These are phyloP conservation scores for Tuber aestivum DNA, from an alignment of 495 filamentous ascomycete species.

Conservation along the genomic window DNA sequence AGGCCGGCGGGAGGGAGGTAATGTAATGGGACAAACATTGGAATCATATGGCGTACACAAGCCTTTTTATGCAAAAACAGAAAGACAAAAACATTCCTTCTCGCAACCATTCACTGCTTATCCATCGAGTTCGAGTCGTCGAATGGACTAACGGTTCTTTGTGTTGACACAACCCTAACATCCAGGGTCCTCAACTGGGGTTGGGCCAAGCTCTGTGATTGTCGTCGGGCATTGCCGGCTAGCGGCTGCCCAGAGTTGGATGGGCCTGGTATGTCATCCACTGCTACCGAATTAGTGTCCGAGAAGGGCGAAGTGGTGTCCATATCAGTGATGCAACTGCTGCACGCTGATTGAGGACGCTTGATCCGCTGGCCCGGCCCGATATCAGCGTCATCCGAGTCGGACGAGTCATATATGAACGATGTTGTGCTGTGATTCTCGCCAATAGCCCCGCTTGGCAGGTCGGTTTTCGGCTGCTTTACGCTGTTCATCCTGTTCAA, in stretches of 20 bases:
- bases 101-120: background rate
- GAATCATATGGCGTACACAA: background rate
- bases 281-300: slow-evolving; percentile 32
- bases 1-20: background rate
- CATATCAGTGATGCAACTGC: slow-evolving; percentile 40
- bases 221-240: slow-evolving; percentile 13
- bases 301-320: slow-evolving; percentile 40
- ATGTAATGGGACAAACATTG: background rate
- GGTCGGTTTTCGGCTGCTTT: slow-evolving; percentile 45
- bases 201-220: slow-evolving; percentile 6
- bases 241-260: slow-evolving; percentile 16
- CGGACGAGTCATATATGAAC: slow-evolving; percentile 34
- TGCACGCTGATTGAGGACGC: slow-evolving; percentile 33
- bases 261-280: slow-evolving; percentile 28
- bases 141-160: slow-evolving; percentile 41
- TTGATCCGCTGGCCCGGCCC: slow-evolving; percentile 29
- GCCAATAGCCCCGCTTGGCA: slow-evolving; percentile 10
- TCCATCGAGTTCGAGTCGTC: slow-evolving; percentile 41
- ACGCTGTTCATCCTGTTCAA: slow-evolving; percentile 53
- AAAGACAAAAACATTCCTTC: background rate
- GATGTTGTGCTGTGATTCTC: slow-evolving; percentile 39
- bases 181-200: slow-evolving; percentile 6
- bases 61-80: background rate
- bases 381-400: slow-evolving; percentile 33
- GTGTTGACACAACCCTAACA: slow-evolving; percentile 12